Evolutionary conservation across 192 early-diverging fungal species (phyloP).

Genomic region (Irineochytrium annulatum): DNA sequence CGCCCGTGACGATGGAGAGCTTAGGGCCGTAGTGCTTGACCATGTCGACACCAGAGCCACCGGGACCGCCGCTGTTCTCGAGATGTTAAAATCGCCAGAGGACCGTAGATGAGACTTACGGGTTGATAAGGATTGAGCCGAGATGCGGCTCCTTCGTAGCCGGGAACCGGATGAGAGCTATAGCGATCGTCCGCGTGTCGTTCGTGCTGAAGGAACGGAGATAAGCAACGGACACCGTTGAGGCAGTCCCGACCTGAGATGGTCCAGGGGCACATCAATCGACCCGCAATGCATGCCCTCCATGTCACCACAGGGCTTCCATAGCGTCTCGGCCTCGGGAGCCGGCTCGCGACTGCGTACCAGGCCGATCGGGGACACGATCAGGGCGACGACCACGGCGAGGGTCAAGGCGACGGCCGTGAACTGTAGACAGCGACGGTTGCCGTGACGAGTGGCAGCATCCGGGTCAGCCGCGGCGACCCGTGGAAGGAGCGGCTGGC

Average conservation of each 20-base stretch:
- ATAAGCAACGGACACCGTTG: too few species aligned
- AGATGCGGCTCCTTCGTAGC: slow-evolving; percentile 1
- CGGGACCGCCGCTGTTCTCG: slow-evolving; percentile 44
- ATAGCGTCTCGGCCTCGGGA: background rate
- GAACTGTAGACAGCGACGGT: too few species aligned
- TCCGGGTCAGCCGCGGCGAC: too few species aligned
- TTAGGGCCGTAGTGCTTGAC: slow-evolving; percentile 7
- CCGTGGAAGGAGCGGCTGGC: too few species aligned
- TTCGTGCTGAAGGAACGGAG: too few species aligned
- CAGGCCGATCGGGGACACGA: background rate
- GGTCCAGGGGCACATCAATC: slow-evolving; percentile 25
- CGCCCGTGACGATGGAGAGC: slow-evolving; percentile 16
- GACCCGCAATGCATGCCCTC: slow-evolving; percentile 3
- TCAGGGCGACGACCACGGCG: background rate
- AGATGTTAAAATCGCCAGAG: too few species aligned
- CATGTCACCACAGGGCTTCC: background rate
- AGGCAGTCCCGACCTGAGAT: too few species aligned
- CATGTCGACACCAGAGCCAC: slow-evolving; percentile 32
- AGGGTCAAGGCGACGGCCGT: background rate
- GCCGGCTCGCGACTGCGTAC: background rate
- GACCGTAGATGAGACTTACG: too few species aligned
- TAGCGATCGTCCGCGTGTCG: slow-evolving; percentile 5
- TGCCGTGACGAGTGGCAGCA: too few species aligned
- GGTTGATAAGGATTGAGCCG: slow-evolving; percentile 22
- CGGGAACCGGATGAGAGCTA: slow-evolving; percentile 14